Percentiles rank a stretch among this genome's conserved stretches.
phyloP scores from a whole-genome alignment of 495 filamentous ascomycete species.

The Amphirosellinia nigrospora region DNA sequence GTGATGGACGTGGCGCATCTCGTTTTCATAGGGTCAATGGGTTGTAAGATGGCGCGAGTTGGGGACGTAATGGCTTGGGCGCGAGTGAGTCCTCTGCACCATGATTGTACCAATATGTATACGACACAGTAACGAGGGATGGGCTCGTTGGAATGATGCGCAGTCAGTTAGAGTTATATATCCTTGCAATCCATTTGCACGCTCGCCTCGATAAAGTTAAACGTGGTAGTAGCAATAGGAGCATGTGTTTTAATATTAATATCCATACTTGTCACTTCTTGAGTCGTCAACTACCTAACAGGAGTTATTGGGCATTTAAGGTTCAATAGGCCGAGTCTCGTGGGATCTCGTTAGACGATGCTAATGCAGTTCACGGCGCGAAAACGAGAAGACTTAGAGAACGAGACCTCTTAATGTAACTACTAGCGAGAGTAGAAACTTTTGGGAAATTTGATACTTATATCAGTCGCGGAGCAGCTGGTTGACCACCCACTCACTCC shows the following conservation, averaged over 20 bases:
- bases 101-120: constrained; percentile 6
- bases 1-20: neutral
- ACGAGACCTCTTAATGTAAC: too few species aligned
- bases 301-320: neutral
- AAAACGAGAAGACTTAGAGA: too few species aligned
- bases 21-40: neutral
- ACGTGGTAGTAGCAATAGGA: neutral
- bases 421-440: too few species aligned
- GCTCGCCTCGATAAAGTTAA: neutral
- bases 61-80: neutral
- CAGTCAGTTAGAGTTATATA: neutral
- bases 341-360: neutral
- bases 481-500: too few species aligned
- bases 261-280: neutral
- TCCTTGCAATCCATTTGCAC: neutral
- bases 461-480: too few species aligned
- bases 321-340: neutral
- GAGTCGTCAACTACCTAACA: neutral
- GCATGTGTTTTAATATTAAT: neutral
- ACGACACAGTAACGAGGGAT: constrained; percentile 7
- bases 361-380: too few species aligned
- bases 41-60: neutral
- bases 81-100: neutral
- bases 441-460: too few species aligned
- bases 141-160: neutral